These are phyloP conservation scores for Crithidia acanthocephali DNA, from an alignment of 208 protist species.

Conservation along the genomic window DNA sequence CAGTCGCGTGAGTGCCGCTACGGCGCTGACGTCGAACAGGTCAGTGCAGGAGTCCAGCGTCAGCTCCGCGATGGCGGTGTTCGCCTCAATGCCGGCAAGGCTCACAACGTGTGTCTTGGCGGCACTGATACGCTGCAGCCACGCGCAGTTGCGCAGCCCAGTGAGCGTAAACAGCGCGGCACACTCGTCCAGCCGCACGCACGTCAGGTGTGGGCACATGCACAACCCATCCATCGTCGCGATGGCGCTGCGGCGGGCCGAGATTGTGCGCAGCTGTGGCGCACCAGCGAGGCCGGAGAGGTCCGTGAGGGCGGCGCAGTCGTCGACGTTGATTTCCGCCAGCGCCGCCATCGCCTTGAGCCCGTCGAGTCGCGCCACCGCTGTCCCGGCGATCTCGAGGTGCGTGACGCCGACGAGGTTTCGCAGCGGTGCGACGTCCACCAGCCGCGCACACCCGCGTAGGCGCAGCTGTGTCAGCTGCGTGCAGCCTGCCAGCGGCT, in stretches of 20 bases:
- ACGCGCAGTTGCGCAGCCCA: conserved; percentile 4
- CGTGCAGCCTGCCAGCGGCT: not conserved
- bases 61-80: conserved; percentile 6
- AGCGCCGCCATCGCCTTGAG: conserved; percentile 8
- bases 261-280: conserved; percentile 10
- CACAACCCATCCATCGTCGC: not conserved
- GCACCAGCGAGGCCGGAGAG: conserved; percentile 10
- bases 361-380: conserved; percentile 2
- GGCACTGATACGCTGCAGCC: conserved; percentile 11
- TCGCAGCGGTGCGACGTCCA: conserved; percentile 15
- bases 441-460: conserved; percentile 12
- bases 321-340: conserved; percentile 7
- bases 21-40: conserved; percentile 6
- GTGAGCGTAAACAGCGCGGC: not conserved
- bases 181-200: conserved; percentile 4
- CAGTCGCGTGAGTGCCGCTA: not conserved
- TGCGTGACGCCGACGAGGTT: not conserved
- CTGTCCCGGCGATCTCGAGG: not conserved
- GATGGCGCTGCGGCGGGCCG: not conserved
- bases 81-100: conserved; percentile 3
- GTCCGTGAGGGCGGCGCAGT: conserved; percentile 5
- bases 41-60: conserved; percentile 6
- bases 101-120: conserved; percentile 10
- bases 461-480: conserved; percentile 21
- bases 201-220: not conserved